phyloP scores from a whole-genome alignment of 2,329 filamentous ascomycete genomes.

The Pseudonectria foliicola region DNA sequence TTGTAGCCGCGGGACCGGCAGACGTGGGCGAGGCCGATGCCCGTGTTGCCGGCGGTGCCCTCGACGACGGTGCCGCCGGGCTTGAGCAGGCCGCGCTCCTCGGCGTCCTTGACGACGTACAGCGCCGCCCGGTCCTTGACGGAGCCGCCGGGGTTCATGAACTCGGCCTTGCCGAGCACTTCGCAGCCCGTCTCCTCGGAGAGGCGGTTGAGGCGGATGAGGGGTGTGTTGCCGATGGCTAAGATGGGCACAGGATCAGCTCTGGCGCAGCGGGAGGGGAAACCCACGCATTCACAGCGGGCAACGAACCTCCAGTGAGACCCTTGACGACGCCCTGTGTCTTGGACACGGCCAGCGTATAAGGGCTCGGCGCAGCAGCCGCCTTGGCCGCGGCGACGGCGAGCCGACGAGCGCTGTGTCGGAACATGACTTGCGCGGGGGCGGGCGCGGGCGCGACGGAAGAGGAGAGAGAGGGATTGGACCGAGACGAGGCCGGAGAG shows the following conservation, averaged over 20 bases:
- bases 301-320: constrained; percentile 66
- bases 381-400: constrained; percentile 45
- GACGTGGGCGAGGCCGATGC: constrained; percentile 94
- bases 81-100: constrained; percentile 73
- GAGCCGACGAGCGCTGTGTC: constrained; percentile 60
- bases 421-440: constrained; percentile 49
- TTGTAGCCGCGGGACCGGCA: constrained; percentile 88
- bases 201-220: constrained; percentile 82
- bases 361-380: constrained; percentile 40
- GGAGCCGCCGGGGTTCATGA: constrained; percentile 94
- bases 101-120: constrained; percentile 89
- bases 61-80: constrained; percentile 93
- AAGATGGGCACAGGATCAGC: constrained; percentile 1
- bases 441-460: too few species aligned
- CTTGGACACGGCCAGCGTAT: constrained; percentile 66
- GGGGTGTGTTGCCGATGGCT: constrained; percentile 97
- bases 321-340: constrained; percentile 74
- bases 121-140: constrained; percentile 95
- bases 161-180: constrained; percentile 93
- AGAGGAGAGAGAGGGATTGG: not conserved
- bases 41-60: constrained; percentile 95
- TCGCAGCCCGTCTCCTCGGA: constrained; percentile 91
- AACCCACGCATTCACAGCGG: not conserved
- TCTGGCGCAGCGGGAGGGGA: not conserved
- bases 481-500: constrained; percentile 2